These are phyloP conservation scores for Ophiostoma triangulosporum DNA, from an alignment of 2,329 filamentous ascomycete species.

Conservation along the genomic window DNA sequence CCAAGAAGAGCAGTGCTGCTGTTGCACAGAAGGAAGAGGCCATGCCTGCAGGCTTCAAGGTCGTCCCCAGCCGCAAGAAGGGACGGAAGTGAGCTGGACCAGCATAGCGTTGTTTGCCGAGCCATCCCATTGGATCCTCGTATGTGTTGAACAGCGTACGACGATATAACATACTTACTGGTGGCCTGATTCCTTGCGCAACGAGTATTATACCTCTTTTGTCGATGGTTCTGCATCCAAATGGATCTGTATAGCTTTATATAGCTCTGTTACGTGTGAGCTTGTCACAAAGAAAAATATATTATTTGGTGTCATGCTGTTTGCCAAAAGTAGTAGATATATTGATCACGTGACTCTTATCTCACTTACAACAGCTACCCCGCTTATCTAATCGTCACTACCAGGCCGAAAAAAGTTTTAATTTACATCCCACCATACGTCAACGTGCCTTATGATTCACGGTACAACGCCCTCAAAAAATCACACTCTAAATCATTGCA, in stretches of 20 bases:
- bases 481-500: too few relatives aligned
- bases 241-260: not conserved
- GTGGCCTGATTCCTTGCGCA: too few relatives aligned
- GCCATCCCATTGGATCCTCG: too few relatives aligned
- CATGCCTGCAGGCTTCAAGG: conserved; percentile 60
- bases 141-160: too few relatives aligned
- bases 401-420: conserved; percentile 7
- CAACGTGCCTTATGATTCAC: not conserved
- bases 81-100: conserved; percentile 24
- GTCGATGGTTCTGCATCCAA: too few relatives aligned
- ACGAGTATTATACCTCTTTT: too few relatives aligned
- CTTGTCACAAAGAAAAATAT: too few relatives aligned
- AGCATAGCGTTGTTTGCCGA: too few relatives aligned
- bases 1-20: conserved; percentile 66
- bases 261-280: too few relatives aligned
- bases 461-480: not conserved
- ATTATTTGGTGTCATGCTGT: too few relatives aligned
- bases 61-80: conserved; percentile 89
- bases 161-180: too few relatives aligned
- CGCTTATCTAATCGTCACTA: conserved; percentile 12
- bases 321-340: conserved; percentile 46
- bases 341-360: not conserved
- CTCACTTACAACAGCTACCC: not conserved
- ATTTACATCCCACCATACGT: conserved; percentile 5
- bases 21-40: conserved; percentile 30